Conservation (phyloP, 1,284 basidiomycete genomes). For the Xerocomus minutiporus region DNA sequence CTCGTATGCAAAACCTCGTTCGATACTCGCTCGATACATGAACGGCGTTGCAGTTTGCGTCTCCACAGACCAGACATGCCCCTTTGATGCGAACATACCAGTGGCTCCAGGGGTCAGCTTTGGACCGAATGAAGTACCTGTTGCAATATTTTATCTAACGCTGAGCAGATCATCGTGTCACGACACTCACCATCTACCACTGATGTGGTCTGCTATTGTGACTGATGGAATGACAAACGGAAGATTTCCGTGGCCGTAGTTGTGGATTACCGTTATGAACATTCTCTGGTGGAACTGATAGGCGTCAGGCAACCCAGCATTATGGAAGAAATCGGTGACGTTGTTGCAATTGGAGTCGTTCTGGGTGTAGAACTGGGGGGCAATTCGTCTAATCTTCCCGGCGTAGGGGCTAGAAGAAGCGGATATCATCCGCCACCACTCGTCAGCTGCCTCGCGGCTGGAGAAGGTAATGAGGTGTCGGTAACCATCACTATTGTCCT, state of each 20-base stretch:
- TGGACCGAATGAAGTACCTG: background rate
- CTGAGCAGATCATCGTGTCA: background rate
- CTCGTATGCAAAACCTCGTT: background rate
- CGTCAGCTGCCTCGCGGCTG: background rate
- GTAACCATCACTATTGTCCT: background rate
- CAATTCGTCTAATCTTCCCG: background rate
- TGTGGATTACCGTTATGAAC: background rate
- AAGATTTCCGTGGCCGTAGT: background rate
- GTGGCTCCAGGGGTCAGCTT: background rate
- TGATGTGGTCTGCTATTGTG: conserved; percentile 3
- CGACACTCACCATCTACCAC: conserved; percentile 3
- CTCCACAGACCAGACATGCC: background rate
- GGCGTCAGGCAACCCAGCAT: background rate
- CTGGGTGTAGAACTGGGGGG: conserved; percentile 4
- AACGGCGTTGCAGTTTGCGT: background rate
- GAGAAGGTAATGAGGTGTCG: conserved; percentile 1
- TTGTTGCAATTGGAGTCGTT: background rate
- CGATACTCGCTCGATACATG: conserved; percentile 1
- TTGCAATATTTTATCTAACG: background rate
- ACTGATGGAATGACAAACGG: background rate
- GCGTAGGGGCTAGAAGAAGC: background rate
- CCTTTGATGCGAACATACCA: background rate
- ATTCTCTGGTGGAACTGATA: background rate
- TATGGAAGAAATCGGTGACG: background rate
- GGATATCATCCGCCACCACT: conserved; percentile 2